phyloP scores from a whole-genome alignment of 2,329 filamentous ascomycete genomes.

The Ophiognomonia clavigignenti-juglandacearum region DNA sequence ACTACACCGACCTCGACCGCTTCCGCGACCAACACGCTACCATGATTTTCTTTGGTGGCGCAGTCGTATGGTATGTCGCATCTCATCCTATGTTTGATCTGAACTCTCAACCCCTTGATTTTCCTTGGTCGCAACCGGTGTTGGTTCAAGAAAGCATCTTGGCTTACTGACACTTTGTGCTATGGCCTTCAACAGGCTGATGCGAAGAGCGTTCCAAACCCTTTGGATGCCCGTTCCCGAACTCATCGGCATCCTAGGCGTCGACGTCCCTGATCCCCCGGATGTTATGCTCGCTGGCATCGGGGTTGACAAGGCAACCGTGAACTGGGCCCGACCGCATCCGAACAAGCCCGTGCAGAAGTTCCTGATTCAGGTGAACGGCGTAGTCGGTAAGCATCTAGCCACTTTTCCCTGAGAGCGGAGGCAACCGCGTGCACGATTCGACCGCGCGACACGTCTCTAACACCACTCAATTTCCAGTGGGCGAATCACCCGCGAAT shows the following conservation, averaged over 20 bases:
- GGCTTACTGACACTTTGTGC: conserved; percentile 12
- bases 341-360: conserved; percentile 67
- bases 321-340: conserved; percentile 82
- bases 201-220: conserved; percentile 82
- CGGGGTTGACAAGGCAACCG: conserved; percentile 76
- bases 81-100: conserved; percentile 2
- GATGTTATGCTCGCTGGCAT: conserved; percentile 89
- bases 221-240: conserved; percentile 87
- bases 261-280: conserved; percentile 88
- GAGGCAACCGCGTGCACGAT: conserved; percentile 18
- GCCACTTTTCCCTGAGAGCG: neutral
- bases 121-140: neutral
- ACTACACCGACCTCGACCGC: conserved; percentile 43
- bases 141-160: neutral
- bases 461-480: conserved; percentile 33
- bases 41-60: conserved; percentile 50
- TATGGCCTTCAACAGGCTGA: conserved; percentile 53
- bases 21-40: conserved; percentile 45
- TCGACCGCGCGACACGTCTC: conserved; percentile 5
- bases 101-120: neutral
- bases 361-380: conserved; percentile 91
- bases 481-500: conserved; percentile 75
- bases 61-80: conserved; percentile 45
- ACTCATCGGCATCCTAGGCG: conserved; percentile 82
- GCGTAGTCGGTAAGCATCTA: conserved; percentile 67